These are phyloP conservation scores for Ceratocystis destructans DNA, from an alignment of 2,329 filamentous ascomycete species.

Conservation along the genomic window DNA sequence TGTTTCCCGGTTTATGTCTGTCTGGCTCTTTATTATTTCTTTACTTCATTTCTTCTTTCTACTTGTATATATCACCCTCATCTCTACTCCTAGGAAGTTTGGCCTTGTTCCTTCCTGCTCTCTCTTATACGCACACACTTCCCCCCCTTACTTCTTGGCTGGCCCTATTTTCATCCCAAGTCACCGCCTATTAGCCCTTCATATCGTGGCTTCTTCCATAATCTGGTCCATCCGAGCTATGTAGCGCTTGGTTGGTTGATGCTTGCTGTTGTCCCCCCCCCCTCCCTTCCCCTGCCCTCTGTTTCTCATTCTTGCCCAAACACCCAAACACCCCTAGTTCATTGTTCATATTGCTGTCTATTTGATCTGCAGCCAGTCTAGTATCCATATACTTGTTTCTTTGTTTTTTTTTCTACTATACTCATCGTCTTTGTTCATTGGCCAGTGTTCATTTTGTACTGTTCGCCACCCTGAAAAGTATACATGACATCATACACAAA, in stretches of 20 bases:
- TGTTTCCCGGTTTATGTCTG: neutral
- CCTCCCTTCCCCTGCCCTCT: neutral
- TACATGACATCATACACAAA: neutral
- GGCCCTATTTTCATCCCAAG: neutral
- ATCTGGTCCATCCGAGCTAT: neutral
- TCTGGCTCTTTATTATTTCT: neutral
- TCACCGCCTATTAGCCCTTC: neutral
- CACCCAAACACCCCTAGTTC: neutral
- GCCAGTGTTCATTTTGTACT: neutral
- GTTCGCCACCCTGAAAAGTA: neutral
- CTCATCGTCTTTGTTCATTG: neutral
- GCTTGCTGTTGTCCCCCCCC: neutral
- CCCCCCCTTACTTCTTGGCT: neutral
- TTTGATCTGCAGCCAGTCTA: neutral
- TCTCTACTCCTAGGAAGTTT: too few species aligned
- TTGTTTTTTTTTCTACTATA: neutral
- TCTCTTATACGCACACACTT: neutral
- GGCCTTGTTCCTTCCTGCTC: neutral
- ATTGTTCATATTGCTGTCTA: neutral
- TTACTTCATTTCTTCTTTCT: neutral
- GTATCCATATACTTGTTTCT: slow-evolving; percentile 1
- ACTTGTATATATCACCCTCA: neutral
- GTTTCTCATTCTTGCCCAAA: too few species aligned
- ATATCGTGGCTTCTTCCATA: neutral
- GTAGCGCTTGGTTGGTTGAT: neutral